Base-by-base conservation (phyloP, 1,284 basidiomycete genomes). In the Leccinum solheimii region DNA sequence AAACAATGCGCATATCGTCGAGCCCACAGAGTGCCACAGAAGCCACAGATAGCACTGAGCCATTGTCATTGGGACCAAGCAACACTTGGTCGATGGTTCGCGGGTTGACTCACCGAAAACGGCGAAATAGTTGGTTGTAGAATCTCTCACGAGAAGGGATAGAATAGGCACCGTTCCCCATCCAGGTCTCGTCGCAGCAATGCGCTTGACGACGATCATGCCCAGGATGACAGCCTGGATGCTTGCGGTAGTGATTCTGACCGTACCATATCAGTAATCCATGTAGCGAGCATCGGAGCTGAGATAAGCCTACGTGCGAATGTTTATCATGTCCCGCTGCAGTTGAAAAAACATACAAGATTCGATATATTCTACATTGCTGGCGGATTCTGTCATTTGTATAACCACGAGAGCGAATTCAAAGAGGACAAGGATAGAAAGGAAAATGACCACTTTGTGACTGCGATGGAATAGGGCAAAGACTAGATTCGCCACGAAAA, bases 381-480 rank as follows among this genome's bases (percentile, higher is more conserved):
- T 19, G 5, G 26, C 11, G 32, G 9, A 45, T 26, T 36, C n/a
- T 13, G 16, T 5, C 1, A 68, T n/a, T 5, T 26, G 53, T 14
- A 6, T 23, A 43, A 13, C 38, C 5, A 55, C 58, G 3, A 52
- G 3, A 51, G 14, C 59, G 5, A 30, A 5, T 21, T 68, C 60
- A 16, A 58, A 23, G 36, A 68, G 23, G 23, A 72, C 27, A 45
- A 70, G 14, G 45, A 43, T 16, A 50, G 49, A 21, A 19, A 69
- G 55, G 14, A 68, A 61, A 3, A 61, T 0, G 38, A 40, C 56
- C 13, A 58, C 49, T 56, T 48, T 67, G 23, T 59, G 53, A 43
- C 27, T 74, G n/a, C 60, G 68, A 51, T 69, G 68, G 48, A 72
- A 75, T 4, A 74, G 48, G 1, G 67, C 67, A 48, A 57, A 69